A percentile compares a stretch with the other conserved stretches of the same genome.
phyloP scores from a whole-genome alignment of 2,329 filamentous ascomycete species.

The Xylaria arbuscula region DNA sequence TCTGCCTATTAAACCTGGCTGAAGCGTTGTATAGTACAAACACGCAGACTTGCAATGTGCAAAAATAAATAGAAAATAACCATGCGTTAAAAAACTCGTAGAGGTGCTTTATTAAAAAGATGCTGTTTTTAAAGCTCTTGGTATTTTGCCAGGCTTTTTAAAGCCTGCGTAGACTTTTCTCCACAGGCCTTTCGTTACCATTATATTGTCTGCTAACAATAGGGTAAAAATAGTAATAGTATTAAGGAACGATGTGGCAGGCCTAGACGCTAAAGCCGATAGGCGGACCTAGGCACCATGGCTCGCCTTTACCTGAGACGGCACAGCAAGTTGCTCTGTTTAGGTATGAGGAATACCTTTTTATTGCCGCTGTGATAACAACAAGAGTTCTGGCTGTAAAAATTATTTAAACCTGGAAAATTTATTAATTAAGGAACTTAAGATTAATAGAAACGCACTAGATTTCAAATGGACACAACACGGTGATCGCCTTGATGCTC shows the following conservation, averaged over 20 bases:
- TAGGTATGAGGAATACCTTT: constrained; percentile 9
- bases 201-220: neutral
- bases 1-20: constrained; percentile 13
- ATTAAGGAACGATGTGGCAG: constrained; percentile 25
- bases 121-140: constrained; percentile 17
- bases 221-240: constrained; percentile 27
- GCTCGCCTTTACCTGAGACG: constrained; percentile 21
- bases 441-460: no score
- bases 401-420: no score
- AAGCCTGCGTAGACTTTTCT: constrained; percentile 12
- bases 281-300: constrained; percentile 13
- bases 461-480: no score
- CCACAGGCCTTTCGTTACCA: neutral
- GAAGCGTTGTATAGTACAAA: constrained; percentile 21
- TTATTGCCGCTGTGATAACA: no score
- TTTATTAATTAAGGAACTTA: no score
- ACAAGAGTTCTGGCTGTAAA: no score
- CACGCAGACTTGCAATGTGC: constrained; percentile 11
- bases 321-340: constrained; percentile 14
- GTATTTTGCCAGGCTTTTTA: constrained; percentile 22
- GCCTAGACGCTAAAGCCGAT: constrained; percentile 16
- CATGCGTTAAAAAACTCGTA: constrained; percentile 15
- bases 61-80: constrained; percentile 26
- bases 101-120: constrained; percentile 18
- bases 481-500: no score